These are phyloP conservation scores for Camellia japonica DNA, from an alignment of 148 eudicot genomes.

Conservation along the genomic window DNA sequence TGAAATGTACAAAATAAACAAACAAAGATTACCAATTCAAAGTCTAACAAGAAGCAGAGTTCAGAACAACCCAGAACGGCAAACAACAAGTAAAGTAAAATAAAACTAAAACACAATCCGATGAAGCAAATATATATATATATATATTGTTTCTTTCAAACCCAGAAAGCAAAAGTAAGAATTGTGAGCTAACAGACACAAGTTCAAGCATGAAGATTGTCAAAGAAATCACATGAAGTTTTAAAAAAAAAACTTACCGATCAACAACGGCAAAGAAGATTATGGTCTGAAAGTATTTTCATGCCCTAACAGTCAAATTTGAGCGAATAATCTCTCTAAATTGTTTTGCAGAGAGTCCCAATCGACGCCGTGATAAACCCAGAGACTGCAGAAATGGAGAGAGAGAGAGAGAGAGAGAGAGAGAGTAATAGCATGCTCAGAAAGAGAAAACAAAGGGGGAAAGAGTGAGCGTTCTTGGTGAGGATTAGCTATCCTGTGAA, in stretches of 20 bases:
- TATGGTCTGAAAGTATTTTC: background rate
- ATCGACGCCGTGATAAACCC: background rate
- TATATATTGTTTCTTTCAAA: background rate
- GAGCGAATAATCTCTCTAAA: background rate
- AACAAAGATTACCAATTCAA: background rate
- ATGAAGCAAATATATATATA: background rate
- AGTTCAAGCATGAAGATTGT: slow-evolving; percentile 3
- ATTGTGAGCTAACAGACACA: background rate
- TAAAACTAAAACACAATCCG: background rate
- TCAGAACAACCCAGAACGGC: slow-evolving; percentile 2
- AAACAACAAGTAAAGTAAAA: background rate
- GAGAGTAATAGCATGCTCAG: background rate
- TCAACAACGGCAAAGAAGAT: slow-evolving; percentile 9
- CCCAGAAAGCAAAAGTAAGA: background rate
- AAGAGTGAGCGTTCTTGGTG: too few relatives aligned
- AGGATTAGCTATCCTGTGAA: background rate
- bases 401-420: background rate
- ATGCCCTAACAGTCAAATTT: background rate
- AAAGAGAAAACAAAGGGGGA: background rate
- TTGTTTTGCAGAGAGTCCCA: background rate
- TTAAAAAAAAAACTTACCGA: background rate
- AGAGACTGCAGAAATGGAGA: background rate
- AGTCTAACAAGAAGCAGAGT: background rate
- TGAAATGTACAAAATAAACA: background rate
- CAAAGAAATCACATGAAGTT: background rate